phyloP scores from a whole-genome alignment of 805 yeast species.

The Yarrowia sp. region DNA sequence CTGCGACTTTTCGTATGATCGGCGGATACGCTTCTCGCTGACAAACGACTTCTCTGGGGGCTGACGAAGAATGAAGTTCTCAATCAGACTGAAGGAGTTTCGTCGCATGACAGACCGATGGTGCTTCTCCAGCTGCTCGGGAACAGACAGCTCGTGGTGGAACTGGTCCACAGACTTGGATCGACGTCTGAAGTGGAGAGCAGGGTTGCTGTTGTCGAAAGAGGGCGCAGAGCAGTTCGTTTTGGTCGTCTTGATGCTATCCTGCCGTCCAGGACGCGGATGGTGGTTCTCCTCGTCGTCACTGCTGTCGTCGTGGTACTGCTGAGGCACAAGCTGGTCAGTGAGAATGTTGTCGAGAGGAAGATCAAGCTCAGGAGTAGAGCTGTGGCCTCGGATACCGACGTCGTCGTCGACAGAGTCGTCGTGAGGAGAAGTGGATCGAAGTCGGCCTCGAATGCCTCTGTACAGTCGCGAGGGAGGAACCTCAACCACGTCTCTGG shows the following conservation, averaged over 20 bases:
- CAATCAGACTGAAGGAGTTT: constrained; percentile 19
- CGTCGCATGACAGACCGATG: constrained; percentile 8
- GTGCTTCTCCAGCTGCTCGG: constrained; percentile 17
- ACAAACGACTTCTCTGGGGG: constrained; percentile 24
- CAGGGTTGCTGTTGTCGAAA: background rate
- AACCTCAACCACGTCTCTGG: constrained; percentile 9
- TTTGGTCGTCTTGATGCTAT: background rate
- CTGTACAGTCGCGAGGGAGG: constrained; percentile 1
- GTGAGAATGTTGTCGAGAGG: constrained; percentile 8
- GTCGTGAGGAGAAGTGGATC: constrained; percentile 3
- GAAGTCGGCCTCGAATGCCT: constrained; percentile 9
- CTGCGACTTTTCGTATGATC: constrained; percentile 27
- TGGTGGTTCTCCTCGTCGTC: background rate
- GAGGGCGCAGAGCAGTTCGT: background rate
- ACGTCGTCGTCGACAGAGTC: background rate
- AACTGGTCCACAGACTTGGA: constrained; percentile 25
- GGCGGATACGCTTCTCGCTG: constrained; percentile 11
- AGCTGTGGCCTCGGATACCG: background rate
- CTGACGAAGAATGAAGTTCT: constrained; percentile 11
- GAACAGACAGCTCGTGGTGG: constrained; percentile 22
- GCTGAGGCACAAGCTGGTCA: constrained; percentile 3
- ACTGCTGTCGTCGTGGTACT: constrained; percentile 2
- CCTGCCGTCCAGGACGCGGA: constrained; percentile 1
- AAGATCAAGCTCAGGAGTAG: constrained; percentile 1
- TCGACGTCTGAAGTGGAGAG: constrained; percentile 2